A percentile compares a stretch with the other conserved stretches of the same genome.
phyloP scores from a whole-genome alignment of 768 basidiomycete genomes.

The Phlegmacium glaucopus region DNA sequence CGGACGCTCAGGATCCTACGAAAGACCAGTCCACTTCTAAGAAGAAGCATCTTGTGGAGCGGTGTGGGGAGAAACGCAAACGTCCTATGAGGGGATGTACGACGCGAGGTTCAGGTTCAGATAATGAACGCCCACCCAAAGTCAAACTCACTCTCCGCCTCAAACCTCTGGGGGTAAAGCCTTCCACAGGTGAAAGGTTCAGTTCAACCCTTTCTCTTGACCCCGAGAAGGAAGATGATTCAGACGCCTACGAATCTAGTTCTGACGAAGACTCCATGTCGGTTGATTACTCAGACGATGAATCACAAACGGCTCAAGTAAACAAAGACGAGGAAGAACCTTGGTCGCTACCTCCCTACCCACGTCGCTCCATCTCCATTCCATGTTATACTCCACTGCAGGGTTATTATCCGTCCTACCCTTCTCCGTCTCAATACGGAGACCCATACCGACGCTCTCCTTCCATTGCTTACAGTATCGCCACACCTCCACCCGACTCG shows the following conservation, averaged over 20 bases:
- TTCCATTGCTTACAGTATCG: slow-evolving; percentile 51
- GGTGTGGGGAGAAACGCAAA: slow-evolving; percentile 44
- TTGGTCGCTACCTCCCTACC: slow-evolving; percentile 53
- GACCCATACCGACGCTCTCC: slow-evolving; percentile 50
- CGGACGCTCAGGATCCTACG: slow-evolving; percentile 6
- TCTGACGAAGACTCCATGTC: slow-evolving; percentile 39
- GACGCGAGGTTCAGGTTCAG: slow-evolving; percentile 31
- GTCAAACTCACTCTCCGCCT: slow-evolving; percentile 70
- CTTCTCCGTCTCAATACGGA: slow-evolving; percentile 19
- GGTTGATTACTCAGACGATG: slow-evolving; percentile 39
- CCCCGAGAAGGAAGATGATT: slow-evolving; percentile 38
- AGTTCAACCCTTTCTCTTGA: slow-evolving; percentile 32
- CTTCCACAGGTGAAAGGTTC: slow-evolving; percentile 20
- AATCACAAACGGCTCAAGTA: slow-evolving; percentile 15
- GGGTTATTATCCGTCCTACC: slow-evolving; percentile 27
- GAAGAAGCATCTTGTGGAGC: slow-evolving; percentile 20
- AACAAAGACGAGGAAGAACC: slow-evolving; percentile 33
- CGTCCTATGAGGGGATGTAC: slow-evolving; percentile 36
- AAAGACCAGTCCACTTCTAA: slow-evolving; percentile 26
- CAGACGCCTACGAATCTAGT: slow-evolving; percentile 32
- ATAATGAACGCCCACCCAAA: slow-evolving; percentile 52
- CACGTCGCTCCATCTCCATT: slow-evolving; percentile 55
- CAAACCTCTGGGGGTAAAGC: slow-evolving; percentile 36
- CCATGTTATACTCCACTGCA: slow-evolving; percentile 52
- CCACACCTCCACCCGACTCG: slow-evolving; percentile 73